Conservation (phyloP, 1,139 yeast genomes). For the Lodderomyces metapsilosis region DNA sequence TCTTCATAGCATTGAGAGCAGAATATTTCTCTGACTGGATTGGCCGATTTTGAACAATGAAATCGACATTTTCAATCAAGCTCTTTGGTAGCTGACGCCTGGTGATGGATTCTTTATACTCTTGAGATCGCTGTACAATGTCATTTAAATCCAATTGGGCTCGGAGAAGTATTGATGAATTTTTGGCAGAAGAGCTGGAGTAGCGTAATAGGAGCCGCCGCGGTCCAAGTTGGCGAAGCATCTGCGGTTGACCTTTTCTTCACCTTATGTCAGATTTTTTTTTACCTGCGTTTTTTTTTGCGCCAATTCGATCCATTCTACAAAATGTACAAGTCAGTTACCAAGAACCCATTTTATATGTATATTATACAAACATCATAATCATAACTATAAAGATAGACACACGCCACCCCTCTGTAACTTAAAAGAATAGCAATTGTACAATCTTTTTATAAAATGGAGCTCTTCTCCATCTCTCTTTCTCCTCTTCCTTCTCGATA, state of each 20-base stretch:
- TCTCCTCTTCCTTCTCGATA: constrained; percentile 36
- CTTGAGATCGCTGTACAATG: constrained; percentile 37
- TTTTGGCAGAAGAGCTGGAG: constrained; percentile 11
- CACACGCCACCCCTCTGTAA: background rate
- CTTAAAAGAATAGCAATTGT: constrained; percentile 21
- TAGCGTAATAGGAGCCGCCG: background rate
- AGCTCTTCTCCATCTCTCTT: constrained; percentile 23
- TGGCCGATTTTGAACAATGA: constrained; percentile 26
- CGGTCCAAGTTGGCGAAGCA: background rate
- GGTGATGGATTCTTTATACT: constrained; percentile 44
- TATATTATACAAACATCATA: background rate
- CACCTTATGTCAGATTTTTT: too few species aligned
- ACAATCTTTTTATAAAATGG: constrained; percentile 26
- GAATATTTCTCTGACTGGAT: constrained; percentile 21
- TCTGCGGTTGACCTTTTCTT: background rate
- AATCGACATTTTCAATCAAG: constrained; percentile 30
- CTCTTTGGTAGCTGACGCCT: constrained; percentile 41
- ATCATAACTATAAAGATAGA: background rate
- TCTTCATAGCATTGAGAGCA: constrained; percentile 27
- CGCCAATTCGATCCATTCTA: too few species aligned
- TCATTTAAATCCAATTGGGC: constrained; percentile 43
- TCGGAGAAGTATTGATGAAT: constrained; percentile 13
- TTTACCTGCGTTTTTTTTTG: background rate
- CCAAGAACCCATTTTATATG: background rate
- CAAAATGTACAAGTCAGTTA: too few species aligned